Conservation (phyloP, 257 asterid genomes). For the Ligustrum vulgare region DNA sequence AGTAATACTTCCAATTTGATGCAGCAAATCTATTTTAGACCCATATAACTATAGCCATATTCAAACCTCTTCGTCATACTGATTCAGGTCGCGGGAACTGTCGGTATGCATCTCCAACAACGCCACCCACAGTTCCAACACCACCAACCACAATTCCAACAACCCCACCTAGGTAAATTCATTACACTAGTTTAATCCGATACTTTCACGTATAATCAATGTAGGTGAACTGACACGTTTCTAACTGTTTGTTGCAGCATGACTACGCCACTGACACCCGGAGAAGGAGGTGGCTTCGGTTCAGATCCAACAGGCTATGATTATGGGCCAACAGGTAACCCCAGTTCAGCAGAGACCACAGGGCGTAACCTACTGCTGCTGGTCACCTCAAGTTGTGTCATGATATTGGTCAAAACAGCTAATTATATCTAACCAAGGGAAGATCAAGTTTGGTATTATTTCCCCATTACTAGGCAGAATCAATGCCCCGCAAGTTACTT, state of each 20-base stretch:
- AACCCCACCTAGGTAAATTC: slow-evolving; percentile 74
- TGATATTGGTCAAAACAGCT: slow-evolving; percentile 38
- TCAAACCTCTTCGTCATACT: slow-evolving; percentile 4
- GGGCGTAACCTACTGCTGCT: slow-evolving; percentile 42
- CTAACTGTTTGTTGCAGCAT: slow-evolving; percentile 56
- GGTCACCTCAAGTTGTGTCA: slow-evolving; percentile 36
- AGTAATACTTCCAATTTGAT: neutral
- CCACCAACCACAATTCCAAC: slow-evolving; percentile 25
- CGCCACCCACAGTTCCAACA: slow-evolving; percentile 37
- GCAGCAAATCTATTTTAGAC: neutral
- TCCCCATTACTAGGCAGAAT: slow-evolving; percentile 38
- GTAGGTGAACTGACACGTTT: slow-evolving; percentile 10
- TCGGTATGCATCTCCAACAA: slow-evolving; percentile 52
- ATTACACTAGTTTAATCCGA: slow-evolving; percentile 6
- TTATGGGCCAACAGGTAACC: slow-evolving; percentile 76
- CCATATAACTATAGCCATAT: neutral
- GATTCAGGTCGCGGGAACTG: slow-evolving; percentile 85
- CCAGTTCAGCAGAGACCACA: slow-evolving; percentile 52
- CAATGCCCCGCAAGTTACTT: slow-evolving; percentile 39
- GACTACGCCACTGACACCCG: slow-evolving; percentile 53
- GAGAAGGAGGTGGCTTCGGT: slow-evolving; percentile 41
- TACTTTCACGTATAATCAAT: neutral
- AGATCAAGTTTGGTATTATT: slow-evolving; percentile 33
- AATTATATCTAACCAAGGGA: slow-evolving; percentile 43
- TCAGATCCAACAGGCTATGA: slow-evolving; percentile 57